A percentile compares a stretch with the other conserved stretches of the same genome.
Conservation (phyloP, 1,139 yeast genomes). For the Candida sojae region DNA sequence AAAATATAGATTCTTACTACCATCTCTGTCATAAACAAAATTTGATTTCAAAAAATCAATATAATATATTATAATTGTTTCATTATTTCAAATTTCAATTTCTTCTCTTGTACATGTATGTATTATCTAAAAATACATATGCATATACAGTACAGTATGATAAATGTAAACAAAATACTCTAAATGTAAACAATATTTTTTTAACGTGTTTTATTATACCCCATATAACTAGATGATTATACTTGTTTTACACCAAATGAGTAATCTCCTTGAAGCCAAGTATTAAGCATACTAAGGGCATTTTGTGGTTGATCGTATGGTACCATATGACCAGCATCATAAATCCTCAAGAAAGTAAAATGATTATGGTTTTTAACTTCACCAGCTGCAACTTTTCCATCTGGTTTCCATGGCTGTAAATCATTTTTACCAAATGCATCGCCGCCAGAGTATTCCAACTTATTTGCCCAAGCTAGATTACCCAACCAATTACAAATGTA, state of each 20-base stretch:
- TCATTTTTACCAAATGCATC: slow-evolving; percentile 50
- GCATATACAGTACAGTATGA: no score
- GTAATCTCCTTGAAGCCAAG: slow-evolving; percentile 43
- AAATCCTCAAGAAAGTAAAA: slow-evolving; percentile 49
- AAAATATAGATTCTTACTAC: no score
- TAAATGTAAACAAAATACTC: no score
- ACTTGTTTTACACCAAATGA: slow-evolving; percentile 16
- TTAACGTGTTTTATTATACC: no score
- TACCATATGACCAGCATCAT: slow-evolving; percentile 54
- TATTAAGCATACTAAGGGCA: slow-evolving; percentile 47
- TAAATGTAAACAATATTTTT: no score
- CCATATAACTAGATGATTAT: background rate
- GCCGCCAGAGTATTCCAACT: slow-evolving; percentile 63
- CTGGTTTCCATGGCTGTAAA: slow-evolving; percentile 39
- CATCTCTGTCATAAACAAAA: no score
- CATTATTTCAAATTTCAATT: no score
- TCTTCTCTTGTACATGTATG: no score
- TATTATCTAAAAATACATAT: no score
- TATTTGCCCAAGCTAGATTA: slow-evolving; percentile 76
- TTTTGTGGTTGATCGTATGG: slow-evolving; percentile 50
- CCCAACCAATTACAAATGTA: slow-evolving; percentile 88
- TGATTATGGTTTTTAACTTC: slow-evolving; percentile 47
- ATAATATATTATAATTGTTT: no score
- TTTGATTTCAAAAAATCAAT: no score
- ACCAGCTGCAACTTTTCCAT: slow-evolving; percentile 32